A percentile compares a stretch with the other conserved stretches of the same genome.
phyloP scores from a whole-genome alignment of 352 stramenopile genomes.

The Pythium rhizo-oryzae region DNA sequence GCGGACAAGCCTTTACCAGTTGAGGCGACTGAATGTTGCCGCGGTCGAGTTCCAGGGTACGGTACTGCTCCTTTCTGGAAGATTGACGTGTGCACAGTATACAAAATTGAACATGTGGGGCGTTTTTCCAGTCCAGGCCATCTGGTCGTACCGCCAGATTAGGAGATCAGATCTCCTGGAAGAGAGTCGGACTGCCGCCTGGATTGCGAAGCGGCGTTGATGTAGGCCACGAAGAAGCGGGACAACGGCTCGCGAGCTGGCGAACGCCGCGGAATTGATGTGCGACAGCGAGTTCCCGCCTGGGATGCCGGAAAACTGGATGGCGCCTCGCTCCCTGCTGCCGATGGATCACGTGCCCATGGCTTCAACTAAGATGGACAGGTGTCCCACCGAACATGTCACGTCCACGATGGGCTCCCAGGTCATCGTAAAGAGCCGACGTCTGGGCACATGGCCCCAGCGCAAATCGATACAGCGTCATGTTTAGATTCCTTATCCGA shows the following conservation, averaged over 20 bases:
- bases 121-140: constrained; percentile 13
- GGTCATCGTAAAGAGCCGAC: constrained; percentile 1
- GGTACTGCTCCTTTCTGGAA: constrained; percentile 14
- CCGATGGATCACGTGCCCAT: not conserved
- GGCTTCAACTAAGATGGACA: not conserved
- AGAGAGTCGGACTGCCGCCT: constrained; percentile 12
- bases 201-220: constrained; percentile 1
- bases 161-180: constrained; percentile 5
- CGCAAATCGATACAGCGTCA: not conserved
- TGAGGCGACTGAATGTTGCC: not conserved
- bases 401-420: not conserved
- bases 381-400: not conserved
- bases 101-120: not conserved
- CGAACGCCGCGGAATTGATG: too few species aligned
- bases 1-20: constrained; percentile 8
- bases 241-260: not conserved
- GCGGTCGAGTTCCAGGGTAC: constrained; percentile 8
- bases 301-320: too few species aligned
- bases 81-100: not conserved
- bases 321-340: too few species aligned
- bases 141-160: constrained; percentile 5
- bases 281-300: too few species aligned
- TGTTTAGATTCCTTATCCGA: not conserved
- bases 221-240: not conserved
- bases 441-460: not conserved